phyloP scores from a whole-genome alignment of 768 basidiomycete genomes.

The Kwoniella botswanensis region DNA sequence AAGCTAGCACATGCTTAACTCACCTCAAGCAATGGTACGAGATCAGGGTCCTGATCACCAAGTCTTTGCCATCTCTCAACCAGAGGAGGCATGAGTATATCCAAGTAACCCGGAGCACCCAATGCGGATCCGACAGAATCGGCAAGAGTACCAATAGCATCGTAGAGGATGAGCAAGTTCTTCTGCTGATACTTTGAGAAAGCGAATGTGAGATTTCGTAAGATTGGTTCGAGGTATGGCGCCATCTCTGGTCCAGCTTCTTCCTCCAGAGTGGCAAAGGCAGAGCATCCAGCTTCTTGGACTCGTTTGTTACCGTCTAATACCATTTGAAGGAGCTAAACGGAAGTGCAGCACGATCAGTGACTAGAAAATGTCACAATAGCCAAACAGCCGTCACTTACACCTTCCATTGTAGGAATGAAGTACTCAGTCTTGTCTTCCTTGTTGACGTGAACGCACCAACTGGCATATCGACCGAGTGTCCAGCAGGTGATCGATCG shows the following conservation, averaged over 20 bases:
- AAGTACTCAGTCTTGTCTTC: constrained; percentile 90
- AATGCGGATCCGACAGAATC: constrained; percentile 91
- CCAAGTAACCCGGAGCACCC: constrained; percentile 82
- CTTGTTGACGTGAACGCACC: constrained; percentile 76
- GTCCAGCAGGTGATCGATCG: constrained; percentile 99
- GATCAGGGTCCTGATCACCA: constrained; percentile 85
- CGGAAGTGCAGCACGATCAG: neutral
- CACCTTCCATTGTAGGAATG: constrained; percentile 97
- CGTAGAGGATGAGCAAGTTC: constrained; percentile 97
- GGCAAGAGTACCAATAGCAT: constrained; percentile 97
- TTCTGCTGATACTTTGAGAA: constrained; percentile 99
- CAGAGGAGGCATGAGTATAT: constrained; percentile 95
- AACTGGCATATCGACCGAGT: constrained; percentile 95
- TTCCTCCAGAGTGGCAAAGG: constrained; percentile 97
- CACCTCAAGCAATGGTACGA: constrained; percentile 95
- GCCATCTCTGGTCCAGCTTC: constrained; percentile 88
- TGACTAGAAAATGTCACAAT: neutral
- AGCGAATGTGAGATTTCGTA: constrained; percentile 91
- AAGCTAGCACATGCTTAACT: constrained; percentile 25
- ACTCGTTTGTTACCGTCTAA: constrained; percentile 98
- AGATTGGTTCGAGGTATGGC: constrained; percentile 91
- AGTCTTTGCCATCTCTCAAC: constrained; percentile 87
- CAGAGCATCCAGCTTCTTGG: constrained; percentile 98
- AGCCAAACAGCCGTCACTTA: constrained; percentile 59
- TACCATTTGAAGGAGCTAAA: constrained; percentile 94